phyloP scores from a whole-genome alignment of 1,284 basidiomycete genomes.

The Cutaneotrichosporon cyanovorans region DNA sequence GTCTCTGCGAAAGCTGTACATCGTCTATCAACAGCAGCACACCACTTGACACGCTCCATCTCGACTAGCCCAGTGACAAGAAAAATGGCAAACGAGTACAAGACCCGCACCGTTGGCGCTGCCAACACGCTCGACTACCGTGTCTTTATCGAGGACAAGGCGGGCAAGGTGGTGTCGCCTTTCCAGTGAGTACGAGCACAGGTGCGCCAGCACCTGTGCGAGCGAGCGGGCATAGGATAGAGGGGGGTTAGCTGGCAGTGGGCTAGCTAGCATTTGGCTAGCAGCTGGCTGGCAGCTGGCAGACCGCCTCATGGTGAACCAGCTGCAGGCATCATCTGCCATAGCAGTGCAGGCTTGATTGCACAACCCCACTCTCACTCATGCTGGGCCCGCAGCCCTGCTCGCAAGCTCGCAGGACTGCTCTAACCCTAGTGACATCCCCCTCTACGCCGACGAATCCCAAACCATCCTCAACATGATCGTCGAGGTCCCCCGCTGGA shows the following conservation, averaged over 20 bases:
- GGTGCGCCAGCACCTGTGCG: no score
- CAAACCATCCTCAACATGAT: slow-evolving; percentile 93
- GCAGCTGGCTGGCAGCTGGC: no score
- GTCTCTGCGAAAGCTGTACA: slow-evolving; percentile 4
- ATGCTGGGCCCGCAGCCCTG: no score
- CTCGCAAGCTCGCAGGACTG: no score
- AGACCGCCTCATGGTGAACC: no score
- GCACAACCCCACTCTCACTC: no score
- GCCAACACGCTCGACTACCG: slow-evolving; percentile 66
- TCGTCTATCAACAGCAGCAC: slow-evolving; percentile 18
- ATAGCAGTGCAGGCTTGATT: no score
- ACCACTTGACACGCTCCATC: slow-evolving; percentile 10
- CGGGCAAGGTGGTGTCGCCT: slow-evolving; percentile 74
- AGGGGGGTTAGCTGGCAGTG: no score
- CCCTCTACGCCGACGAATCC: slow-evolving; percentile 87
- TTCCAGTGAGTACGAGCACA: slow-evolving; percentile 70
- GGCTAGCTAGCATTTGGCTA: no score
- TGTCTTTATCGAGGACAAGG: slow-evolving; percentile 76
- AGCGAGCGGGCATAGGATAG: no score
- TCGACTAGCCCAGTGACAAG: slow-evolving; percentile 1
- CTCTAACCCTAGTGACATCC: slow-evolving; percentile 58
- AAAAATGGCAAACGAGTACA: slow-evolving; percentile 19
- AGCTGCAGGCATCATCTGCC: no score
- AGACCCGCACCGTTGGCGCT: slow-evolving; percentile 16
- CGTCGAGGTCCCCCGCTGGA: slow-evolving; percentile 98